Evolutionary conservation across 257 asterid species (phyloP), one percentile per base, ranked within the genome.

Genomic region (Galeopsis tetrahit): DNA sequence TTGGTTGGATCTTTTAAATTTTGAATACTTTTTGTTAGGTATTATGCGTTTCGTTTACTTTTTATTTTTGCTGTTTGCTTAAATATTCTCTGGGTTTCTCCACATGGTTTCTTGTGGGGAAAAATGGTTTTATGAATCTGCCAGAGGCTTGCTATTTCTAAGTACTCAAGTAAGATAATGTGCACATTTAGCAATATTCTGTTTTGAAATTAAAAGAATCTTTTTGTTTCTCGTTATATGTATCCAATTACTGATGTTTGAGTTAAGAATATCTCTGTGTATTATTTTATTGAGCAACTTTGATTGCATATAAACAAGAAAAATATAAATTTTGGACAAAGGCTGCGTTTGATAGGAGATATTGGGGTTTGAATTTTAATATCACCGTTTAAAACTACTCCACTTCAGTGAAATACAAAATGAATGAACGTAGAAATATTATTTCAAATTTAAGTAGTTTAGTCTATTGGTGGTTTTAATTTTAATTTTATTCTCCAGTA

Each of bases 1-100:
- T 75, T 53, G 7, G 44, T 69, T 66, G 21, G 55, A 21, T 42
- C n/a, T 72, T 5, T 52, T 59, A 28, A 65, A 34, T 9, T 73
- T 73, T 63, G 62, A 13, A 4, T 56, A 40, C 51, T 59, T 59
- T 59, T 66, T 40, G 39, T 17, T 56, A 66, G 77, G 48, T 40
- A 51, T 17, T 8, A 51, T 36, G 17, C 21, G 40, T 48, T 74
- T 63, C 5, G 43, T 36, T 48, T 7, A 36, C 42, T 46, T 7
- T 55, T 42, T 39, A 59, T 57, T 21, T 58, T 44, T 6, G 28
- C 3, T 62, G 21, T 62, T 15, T 58, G 62, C 53, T 17, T 39
- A 15, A 4, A 10, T 14, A 38, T 38, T 63, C 9, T 72, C 15
- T 36, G 33, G 55, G 17, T 11, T 73, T 62, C 10, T 11, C 36